Conservation (phyloP, 108 stramenopile genomes). For the Cyclotella baltica region DNA sequence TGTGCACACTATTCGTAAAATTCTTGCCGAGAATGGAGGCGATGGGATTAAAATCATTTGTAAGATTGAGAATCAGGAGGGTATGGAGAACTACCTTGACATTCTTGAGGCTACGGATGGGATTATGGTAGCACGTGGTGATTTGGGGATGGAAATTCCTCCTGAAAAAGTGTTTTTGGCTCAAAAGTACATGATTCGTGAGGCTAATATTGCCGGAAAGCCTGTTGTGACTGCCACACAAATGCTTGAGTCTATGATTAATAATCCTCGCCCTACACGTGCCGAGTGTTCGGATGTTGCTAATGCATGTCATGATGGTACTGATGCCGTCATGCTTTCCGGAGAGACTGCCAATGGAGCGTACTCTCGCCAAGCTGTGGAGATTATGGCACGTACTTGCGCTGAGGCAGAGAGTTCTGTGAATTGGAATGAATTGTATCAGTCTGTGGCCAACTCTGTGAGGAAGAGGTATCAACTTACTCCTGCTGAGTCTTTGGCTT, state of each 20-base stretch:
- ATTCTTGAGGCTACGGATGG: slow-evolving; percentile 93
- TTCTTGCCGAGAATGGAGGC: slow-evolving; percentile 86
- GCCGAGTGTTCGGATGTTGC: slow-evolving; percentile 99
- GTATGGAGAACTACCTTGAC: slow-evolving; percentile 92
- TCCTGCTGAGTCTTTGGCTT: slow-evolving; percentile 87
- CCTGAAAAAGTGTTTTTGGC: slow-evolving; percentile 93
- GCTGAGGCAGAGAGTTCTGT: slow-evolving; percentile 81
- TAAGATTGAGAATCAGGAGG: slow-evolving; percentile 98
- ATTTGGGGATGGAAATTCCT: slow-evolving; percentile 97
- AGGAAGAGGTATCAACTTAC: slow-evolving; percentile 57
- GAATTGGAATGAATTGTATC: slow-evolving; percentile 73
- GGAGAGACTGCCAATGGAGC: slow-evolving; percentile 93
- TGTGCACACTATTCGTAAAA: slow-evolving; percentile 86
- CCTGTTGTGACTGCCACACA: slow-evolving; percentile 97
- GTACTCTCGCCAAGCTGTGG: slow-evolving; percentile 84
- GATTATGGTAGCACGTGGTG: slow-evolving; percentile 98
- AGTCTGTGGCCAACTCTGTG: slow-evolving; percentile 71
- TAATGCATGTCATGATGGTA: slow-evolving; percentile 95
- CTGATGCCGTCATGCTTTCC: slow-evolving; percentile 91
- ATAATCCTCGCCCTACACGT: slow-evolving; percentile 98
- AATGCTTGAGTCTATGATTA: slow-evolving; percentile 98
- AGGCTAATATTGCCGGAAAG: slow-evolving; percentile 93
- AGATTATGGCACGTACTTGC: slow-evolving; percentile 94
- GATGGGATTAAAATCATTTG: slow-evolving; percentile 95
- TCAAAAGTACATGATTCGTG: slow-evolving; percentile 92